These are phyloP conservation scores for Trichoderma arundinaceum DNA, from an alignment of 2,329 filamentous ascomycete species.

Conservation along the genomic window DNA sequence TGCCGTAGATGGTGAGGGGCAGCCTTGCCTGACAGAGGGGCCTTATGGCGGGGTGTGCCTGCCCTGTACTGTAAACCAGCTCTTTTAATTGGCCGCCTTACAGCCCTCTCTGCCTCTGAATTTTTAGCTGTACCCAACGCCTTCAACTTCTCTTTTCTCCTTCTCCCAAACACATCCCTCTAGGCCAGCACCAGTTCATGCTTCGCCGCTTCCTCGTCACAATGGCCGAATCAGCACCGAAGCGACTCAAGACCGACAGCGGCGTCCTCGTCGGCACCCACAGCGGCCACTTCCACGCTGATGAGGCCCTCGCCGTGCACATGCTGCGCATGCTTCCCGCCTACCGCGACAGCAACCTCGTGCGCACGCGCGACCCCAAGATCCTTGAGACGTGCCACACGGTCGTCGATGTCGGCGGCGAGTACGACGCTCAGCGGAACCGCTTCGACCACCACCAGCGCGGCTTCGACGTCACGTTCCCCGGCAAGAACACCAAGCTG, in stretches of 20 bases:
- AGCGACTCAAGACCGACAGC: constrained; percentile 78
- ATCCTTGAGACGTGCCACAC: constrained; percentile 84
- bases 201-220: constrained; percentile 41
- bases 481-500: constrained; percentile 82
- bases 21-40: not conserved
- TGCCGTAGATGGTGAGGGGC: no score
- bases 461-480: constrained; percentile 84
- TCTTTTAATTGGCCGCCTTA: constrained; percentile 5
- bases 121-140: constrained; percentile 1
- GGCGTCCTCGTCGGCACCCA: constrained; percentile 83
- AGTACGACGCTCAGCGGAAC: constrained; percentile 77
- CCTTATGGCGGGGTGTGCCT: not conserved
- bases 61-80: not conserved
- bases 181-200: constrained; percentile 37
- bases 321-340: constrained; percentile 88
- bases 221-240: constrained; percentile 70
- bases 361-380: constrained; percentile 86
- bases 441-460: constrained; percentile 99
- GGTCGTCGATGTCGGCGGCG: constrained; percentile 96
- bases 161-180: no score
- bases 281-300: constrained; percentile 98
- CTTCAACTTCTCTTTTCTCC: not conserved
- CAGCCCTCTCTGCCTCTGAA: not conserved
- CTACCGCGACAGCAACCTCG: constrained; percentile 74
- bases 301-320: constrained; percentile 95